These are phyloP conservation scores for Davidsoniella australis DNA, from an alignment of 2,329 filamentous ascomycete species.

Conservation along the genomic window DNA sequence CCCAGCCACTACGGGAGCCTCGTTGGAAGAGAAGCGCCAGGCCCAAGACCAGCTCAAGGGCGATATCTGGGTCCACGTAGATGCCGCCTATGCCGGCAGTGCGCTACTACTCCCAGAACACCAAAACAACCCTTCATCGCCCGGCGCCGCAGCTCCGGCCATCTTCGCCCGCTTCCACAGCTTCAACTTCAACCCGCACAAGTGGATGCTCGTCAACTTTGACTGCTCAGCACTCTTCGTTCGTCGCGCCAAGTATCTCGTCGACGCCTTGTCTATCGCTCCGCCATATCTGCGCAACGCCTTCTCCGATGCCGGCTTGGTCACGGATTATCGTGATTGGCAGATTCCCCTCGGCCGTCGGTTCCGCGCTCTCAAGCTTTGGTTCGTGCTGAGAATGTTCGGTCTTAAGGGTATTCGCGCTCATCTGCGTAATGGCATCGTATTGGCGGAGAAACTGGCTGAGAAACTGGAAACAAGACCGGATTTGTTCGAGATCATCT, in stretches of 20 bases:
- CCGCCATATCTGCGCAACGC: slow-evolving; percentile 69
- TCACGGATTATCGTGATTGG: slow-evolving; percentile 95
- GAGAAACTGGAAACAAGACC: slow-evolving; percentile 35
- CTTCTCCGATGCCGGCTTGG: slow-evolving; percentile 63
- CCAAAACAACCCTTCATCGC: slow-evolving; percentile 43
- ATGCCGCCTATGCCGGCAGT: slow-evolving; percentile 82
- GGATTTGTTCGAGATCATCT: slow-evolving; percentile 63
- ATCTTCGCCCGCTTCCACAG: slow-evolving; percentile 57
- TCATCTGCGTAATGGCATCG: slow-evolving; percentile 54
- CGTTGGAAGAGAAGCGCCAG: slow-evolving; percentile 12
- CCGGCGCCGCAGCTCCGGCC: slow-evolving; percentile 23
- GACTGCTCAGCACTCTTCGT: slow-evolving; percentile 72
- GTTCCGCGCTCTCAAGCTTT: slow-evolving; percentile 81
- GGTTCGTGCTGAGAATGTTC: slow-evolving; percentile 80
- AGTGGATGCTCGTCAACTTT: slow-evolving; percentile 92
- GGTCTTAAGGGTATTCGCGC: slow-evolving; percentile 58
- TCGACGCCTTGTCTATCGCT: slow-evolving; percentile 59
- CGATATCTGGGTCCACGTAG: slow-evolving; percentile 78
- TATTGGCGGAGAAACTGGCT: slow-evolving; percentile 54
- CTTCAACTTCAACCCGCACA: slow-evolving; percentile 94
- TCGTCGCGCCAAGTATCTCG: slow-evolving; percentile 57
- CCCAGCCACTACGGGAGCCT: not conserved
- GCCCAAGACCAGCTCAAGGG: slow-evolving; percentile 18
- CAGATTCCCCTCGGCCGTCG: slow-evolving; percentile 82
- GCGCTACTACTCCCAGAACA: slow-evolving; percentile 71